Percentiles rank a stretch among this genome's conserved stretches.
These are phyloP conservation scores for Tetrahymena malaccensis DNA, from an alignment of 73 alveolate genomes.

Conservation along the genomic window DNA sequence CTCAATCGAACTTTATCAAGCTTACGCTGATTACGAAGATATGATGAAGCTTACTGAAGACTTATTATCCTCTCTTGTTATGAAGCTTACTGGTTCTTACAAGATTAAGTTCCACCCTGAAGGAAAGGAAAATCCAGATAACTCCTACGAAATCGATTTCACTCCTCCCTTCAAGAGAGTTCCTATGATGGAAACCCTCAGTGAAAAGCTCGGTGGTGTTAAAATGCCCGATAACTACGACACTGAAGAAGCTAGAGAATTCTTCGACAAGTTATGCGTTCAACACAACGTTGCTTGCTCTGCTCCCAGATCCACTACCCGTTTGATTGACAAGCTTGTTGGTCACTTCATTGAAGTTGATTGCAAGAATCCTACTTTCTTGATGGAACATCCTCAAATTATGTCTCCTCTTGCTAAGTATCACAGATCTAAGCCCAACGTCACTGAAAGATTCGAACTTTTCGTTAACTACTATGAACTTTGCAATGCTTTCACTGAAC, in stretches of 20 bases:
- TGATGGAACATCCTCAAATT: conserved; percentile 95
- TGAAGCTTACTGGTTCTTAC: conserved; percentile 83
- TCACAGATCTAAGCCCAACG: conserved; percentile 80
- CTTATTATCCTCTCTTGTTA: conserved; percentile 79
- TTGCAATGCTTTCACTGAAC: conserved; percentile 94
- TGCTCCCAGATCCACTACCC: conserved; percentile 78
- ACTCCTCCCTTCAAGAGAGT: conserved; percentile 96
- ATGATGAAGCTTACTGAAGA: conserved; percentile 95
- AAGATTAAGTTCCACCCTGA: conserved; percentile 85
- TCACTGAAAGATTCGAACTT: conserved; percentile 93
- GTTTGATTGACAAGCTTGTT: conserved; percentile 87
- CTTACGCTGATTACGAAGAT: conserved; percentile 98
- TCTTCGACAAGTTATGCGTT: conserved; percentile 71
- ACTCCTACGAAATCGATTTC: conserved; percentile 81
- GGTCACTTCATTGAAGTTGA: conserved; percentile 96
- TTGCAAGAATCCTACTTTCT: conserved; percentile 91
- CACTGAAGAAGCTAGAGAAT: conserved; percentile 78
- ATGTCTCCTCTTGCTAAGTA: conserved; percentile 99
- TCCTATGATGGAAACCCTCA: conserved; percentile 87
- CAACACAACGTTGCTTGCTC: conserved; percentile 77
- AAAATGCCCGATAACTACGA: conserved; percentile 69
- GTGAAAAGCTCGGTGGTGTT: conserved; percentile 65
- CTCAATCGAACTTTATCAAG: conserved; percentile 98
- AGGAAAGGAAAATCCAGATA: conserved; percentile 70
- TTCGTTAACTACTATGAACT: conserved; percentile 88